Percentiles rank a stretch among this genome's conserved stretches.
Conservation (phyloP, 768 basidiomycete species). For the Gymnopilus dilepis region DNA sequence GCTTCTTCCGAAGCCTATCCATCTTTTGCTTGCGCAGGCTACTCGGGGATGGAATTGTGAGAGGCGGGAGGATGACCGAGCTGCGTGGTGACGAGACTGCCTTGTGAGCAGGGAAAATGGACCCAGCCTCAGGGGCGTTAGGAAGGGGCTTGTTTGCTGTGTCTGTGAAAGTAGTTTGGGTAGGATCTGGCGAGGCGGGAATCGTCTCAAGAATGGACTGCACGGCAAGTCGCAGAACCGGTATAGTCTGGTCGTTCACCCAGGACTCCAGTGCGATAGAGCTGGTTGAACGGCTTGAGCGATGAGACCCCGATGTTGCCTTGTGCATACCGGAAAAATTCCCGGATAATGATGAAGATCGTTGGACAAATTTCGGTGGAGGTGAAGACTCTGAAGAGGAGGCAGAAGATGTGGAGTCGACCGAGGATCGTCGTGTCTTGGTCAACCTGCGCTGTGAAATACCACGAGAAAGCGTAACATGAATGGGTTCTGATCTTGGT, state of each 20-base stretch:
- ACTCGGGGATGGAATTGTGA: slow-evolving; percentile 47
- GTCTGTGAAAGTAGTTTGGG: slow-evolving; percentile 18
- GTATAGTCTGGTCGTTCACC: slow-evolving; percentile 21
- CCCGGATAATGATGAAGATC: slow-evolving; percentile 15
- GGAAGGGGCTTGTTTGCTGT: slow-evolving; percentile 7
- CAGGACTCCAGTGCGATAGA: slow-evolving; percentile 17
- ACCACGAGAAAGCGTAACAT: slow-evolving; percentile 25
- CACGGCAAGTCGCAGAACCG: slow-evolving; percentile 26
- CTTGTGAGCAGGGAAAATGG: slow-evolving; percentile 1
- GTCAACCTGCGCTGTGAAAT: slow-evolving; percentile 18
- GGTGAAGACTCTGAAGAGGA: slow-evolving; percentile 27
- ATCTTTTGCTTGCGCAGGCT: slow-evolving; percentile 59
- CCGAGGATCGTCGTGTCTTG: slow-evolving; percentile 30
- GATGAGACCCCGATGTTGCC: not conserved
- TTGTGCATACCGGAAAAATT: slow-evolving; percentile 11
- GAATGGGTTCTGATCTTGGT: slow-evolving; percentile 23
- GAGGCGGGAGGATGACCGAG: slow-evolving; percentile 39
- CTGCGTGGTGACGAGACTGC: slow-evolving; percentile 20
- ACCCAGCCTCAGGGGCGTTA: not conserved
- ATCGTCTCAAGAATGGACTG: slow-evolving; percentile 33
- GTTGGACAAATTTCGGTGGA: not conserved
- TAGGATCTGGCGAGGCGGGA: slow-evolving; percentile 32
- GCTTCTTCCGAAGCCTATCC: slow-evolving; percentile 62
- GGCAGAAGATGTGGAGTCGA: slow-evolving; percentile 30
- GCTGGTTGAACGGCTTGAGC: not conserved